Conservation (phyloP, 2,329 filamentous ascomycete species). For the Apiospora phragmitis region DNA sequence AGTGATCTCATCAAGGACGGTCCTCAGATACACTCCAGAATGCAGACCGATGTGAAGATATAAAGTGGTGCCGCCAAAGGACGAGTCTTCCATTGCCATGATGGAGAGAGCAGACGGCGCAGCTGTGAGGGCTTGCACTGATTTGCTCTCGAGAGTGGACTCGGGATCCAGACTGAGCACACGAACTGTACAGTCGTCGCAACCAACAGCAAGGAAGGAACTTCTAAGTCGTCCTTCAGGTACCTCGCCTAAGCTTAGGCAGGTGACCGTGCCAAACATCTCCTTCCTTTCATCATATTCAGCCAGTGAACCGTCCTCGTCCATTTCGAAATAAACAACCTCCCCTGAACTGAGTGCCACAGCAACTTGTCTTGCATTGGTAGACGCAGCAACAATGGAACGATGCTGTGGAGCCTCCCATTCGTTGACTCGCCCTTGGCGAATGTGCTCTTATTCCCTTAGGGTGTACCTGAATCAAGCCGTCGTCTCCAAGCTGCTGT, state of each 20-base stretch:
- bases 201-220: constrained; percentile 92
- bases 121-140: constrained; percentile 88
- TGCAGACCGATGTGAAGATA: constrained; percentile 96
- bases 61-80: constrained; percentile 81
- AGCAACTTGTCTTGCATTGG: constrained; percentile 90
- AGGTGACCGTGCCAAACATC: constrained; percentile 94
- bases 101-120: constrained; percentile 87
- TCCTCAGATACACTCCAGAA: constrained; percentile 93
- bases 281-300: constrained; percentile 95
- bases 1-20: constrained; percentile 91
- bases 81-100: constrained; percentile 94
- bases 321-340: constrained; percentile 98
- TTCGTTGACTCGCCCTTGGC: constrained; percentile 77
- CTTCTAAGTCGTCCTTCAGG: constrained; percentile 87
- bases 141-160: constrained; percentile 88
- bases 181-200: constrained; percentile 93
- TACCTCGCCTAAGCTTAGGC: constrained; percentile 88
- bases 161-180: constrained; percentile 90
- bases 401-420: constrained; percentile 93
- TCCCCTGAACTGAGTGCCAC: constrained; percentile 94
- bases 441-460: constrained; percentile 92
- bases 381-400: constrained; percentile 91
- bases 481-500: constrained; percentile 91
- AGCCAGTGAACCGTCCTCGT: constrained; percentile 82
- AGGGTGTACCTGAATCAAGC: constrained; percentile 92